Evolutionary conservation across 495 filamentous ascomycete genomes (phyloP), one percentile per base, ranked within the genome.

Genomic region (Letharia columbiana): DNA sequence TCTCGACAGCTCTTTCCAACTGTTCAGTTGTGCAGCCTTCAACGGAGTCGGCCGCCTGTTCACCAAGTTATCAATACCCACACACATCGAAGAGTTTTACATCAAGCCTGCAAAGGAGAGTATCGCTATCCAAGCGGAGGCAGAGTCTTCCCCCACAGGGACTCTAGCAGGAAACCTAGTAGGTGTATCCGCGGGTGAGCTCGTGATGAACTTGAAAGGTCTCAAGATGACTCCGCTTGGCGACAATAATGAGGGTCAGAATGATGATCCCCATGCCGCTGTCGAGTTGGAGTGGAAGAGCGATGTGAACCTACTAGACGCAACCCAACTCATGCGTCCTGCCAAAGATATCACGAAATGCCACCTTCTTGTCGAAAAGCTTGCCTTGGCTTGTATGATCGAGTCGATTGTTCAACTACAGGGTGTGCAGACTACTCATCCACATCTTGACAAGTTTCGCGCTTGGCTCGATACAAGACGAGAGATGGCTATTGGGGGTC

Each of bases 271-370:
- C 20, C 62, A 64, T 35, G 70, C 69, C 6, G 73, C 66, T 31
- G 71, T 72, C 41, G 61, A 66, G 23, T 61, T 73, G 39, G 66
- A 76, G 49, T 76, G 74, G 74, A 40, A 59, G 58, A 60, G 65
- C 39, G 72, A 76, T 45, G 54, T 75, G 28, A 69, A 76, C 52
- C 72, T 76, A 20, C 23, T 73, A 9, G 52, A 70, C 31, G 44
- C 67, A 3, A 58, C 67, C 6, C 63, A 71, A 33, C 62, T 76
- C 18, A 73, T 75, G 52, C 67, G 61, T 23, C 66, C 65, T 18
- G 47, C 45, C 37, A 63, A 63, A 63, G 62, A 63, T 47, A 63
- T 63, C n/a, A 63, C 45, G 18, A 56, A 12, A 17, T 63, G 61
- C 7, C 62, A 63, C 12, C 18, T 39, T n/a, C 31, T 63, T 12